These are phyloP conservation scores for Sporothrix protearum DNA, from an alignment of 2,329 filamentous ascomycete species.

Conservation along the genomic window DNA sequence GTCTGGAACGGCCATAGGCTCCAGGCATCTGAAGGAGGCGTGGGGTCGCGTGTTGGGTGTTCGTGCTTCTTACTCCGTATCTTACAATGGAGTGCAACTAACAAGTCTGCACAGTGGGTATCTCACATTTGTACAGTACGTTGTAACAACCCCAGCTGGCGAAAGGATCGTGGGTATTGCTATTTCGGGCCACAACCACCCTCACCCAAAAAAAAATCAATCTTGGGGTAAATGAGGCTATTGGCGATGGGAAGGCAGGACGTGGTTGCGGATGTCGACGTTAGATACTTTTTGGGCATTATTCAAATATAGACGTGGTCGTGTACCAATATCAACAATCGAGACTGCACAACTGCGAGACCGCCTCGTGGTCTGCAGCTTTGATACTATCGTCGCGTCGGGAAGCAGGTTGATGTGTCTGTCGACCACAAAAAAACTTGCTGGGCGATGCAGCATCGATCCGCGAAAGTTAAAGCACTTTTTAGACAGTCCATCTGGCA, in stretches of 20 bases:
- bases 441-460: background rate
- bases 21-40: background rate
- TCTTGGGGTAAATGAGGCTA: constrained; percentile 3
- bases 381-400: background rate
- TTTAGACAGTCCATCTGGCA: no score
- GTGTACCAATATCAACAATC: background rate
- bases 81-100: background rate
- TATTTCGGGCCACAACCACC: constrained; percentile 9
- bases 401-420: background rate
- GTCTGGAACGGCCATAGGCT: constrained; percentile 10
- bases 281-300: background rate
- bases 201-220: background rate
- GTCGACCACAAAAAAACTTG: background rate
- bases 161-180: background rate
- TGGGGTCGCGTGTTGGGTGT: background rate
- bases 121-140: no score
- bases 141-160: background rate
- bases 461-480: background rate
- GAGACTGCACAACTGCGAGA: no score
- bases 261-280: background rate
- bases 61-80: no score
- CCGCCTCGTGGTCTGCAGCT: background rate
- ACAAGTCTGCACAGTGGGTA: background rate
- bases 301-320: background rate
- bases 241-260: background rate